Conservation (phyloP, 805 yeast genomes). For the Candida boleticola region DNA sequence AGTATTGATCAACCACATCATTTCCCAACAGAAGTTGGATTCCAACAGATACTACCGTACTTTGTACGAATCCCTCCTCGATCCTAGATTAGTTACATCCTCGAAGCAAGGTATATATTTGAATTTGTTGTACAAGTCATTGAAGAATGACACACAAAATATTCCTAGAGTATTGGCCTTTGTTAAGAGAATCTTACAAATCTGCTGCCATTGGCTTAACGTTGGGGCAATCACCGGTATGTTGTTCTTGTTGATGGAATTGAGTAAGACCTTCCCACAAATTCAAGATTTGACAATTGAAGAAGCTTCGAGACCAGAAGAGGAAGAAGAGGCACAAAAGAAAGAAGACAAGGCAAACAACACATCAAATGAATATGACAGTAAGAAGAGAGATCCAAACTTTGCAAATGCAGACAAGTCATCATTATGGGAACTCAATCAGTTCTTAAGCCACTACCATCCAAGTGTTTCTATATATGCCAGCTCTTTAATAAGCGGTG, state of each 20-base stretch:
- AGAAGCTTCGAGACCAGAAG: constrained; percentile 46
- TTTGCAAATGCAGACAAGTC: constrained; percentile 82
- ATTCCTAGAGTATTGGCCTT: constrained; percentile 77
- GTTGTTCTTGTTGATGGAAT: constrained; percentile 68
- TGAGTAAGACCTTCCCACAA: constrained; percentile 63
- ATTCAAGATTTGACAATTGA: constrained; percentile 60
- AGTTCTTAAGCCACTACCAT: constrained; percentile 79
- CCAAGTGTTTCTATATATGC: constrained; percentile 90
- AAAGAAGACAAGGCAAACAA: constrained; percentile 17
- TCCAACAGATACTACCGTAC: constrained; percentile 79
- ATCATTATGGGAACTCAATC: constrained; percentile 82
- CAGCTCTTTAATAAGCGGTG: constrained; percentile 53
- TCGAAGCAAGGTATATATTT: constrained; percentile 92
- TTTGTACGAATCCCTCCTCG: constrained; percentile 84
- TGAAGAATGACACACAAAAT: constrained; percentile 61
- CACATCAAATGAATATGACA: constrained; percentile 54
- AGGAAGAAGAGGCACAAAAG: constrained; percentile 17
- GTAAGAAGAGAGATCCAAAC: constrained; percentile 89
- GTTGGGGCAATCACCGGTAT: constrained; percentile 87
- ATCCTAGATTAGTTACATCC: constrained; percentile 76
- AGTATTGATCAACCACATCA: constrained; percentile 78
- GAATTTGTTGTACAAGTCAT: constrained; percentile 78
- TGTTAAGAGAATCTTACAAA: constrained; percentile 84
- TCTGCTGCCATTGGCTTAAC: constrained; percentile 81
- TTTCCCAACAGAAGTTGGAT: constrained; percentile 55